Base-by-base conservation (phyloP, 1,284 basidiomycete species). In the Ustilago vetiveriae region DNA sequence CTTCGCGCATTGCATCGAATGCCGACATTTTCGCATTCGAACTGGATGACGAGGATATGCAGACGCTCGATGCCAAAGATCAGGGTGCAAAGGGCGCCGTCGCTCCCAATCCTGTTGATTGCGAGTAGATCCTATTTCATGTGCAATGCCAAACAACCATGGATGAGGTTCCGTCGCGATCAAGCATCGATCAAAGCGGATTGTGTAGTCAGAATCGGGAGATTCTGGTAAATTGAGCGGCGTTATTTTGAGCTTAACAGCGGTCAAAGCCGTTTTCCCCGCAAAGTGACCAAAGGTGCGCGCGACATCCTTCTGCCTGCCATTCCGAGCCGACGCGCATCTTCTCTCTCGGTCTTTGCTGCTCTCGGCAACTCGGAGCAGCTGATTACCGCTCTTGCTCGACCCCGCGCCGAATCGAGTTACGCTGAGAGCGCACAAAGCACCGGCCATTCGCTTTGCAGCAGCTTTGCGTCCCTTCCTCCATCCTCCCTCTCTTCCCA, bases 1-100 rank as follows among this genome's bases (percentile, higher is more conserved):
- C 55, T 5, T 56, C 39, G 22, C 54, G 72, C n/a, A 74, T 74
- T 32, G 64, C 43, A 1, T 53, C 57, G 33, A 74, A 74, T 33
- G 72, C 72, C 8, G 68, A 74, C 26, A 4, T 74, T 9, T 74
- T 45, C 21, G 47, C 30, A 14, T 72, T 71, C 17, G 68, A 71
- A 32, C 48, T 74, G 26, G 68, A 74, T 16, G 53, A 44, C 5
- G 55, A 67, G 19, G 72, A 74, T 27, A 62, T 70, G 49, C 33
- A 36, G 16, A 47, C 29, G 41, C 53, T 70, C 14, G 67, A 70
- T 40, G 56, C 52, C 6, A 65, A 65, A 41, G 67, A 70, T 39
- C 14, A 48, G 49, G 62, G 67, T 7, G 57, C 33, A 8, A 49
- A 60, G 11, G 67, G 67, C 30, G 67, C 67, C 11, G 57, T 70